phyloP scores from a whole-genome alignment of 192 early-diverging fungal species.

The Umbelopsis sp. region DNA sequence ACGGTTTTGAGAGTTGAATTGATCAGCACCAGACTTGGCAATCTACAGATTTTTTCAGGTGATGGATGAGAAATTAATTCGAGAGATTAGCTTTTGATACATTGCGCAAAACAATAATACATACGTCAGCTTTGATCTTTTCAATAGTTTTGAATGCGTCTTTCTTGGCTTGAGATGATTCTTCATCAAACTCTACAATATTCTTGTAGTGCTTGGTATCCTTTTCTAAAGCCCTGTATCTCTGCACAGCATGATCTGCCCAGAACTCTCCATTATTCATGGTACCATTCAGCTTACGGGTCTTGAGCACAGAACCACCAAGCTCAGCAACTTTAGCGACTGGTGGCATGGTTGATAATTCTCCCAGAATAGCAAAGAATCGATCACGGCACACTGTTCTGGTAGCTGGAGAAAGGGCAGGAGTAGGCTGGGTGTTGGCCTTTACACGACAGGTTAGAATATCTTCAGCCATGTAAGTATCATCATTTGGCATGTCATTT shows the following conservation, averaged over 20 bases:
- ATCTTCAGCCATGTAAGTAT: neutral
- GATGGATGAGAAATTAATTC: no score
- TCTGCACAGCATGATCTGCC: constrained; percentile 55
- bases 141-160: constrained; percentile 37
- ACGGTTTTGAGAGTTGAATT: constrained; percentile 55
- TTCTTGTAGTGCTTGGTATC: constrained; percentile 41
- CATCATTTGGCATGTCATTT: neutral
- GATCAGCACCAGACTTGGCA: constrained; percentile 13
- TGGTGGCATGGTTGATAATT: constrained; percentile 60
- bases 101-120: neutral
- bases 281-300: constrained; percentile 51
- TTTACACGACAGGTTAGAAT: neutral
- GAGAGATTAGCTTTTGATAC: no score
- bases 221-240: constrained; percentile 45
- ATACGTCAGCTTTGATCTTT: constrained; percentile 24
- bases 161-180: constrained; percentile 44
- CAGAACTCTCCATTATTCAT: constrained; percentile 64
- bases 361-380: constrained; percentile 70
- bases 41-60: no score
- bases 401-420: constrained; percentile 56
- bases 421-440: constrained; percentile 38
- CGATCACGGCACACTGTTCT: constrained; percentile 61
- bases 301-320: constrained; percentile 31
- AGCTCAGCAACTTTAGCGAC: constrained; percentile 33
- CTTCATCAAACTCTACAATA: constrained; percentile 38